Evolutionary conservation across 768 basidiomycete genomes (phyloP), one percentile per base, ranked within the genome.

Genomic region (Cytidiella melzeri): DNA sequence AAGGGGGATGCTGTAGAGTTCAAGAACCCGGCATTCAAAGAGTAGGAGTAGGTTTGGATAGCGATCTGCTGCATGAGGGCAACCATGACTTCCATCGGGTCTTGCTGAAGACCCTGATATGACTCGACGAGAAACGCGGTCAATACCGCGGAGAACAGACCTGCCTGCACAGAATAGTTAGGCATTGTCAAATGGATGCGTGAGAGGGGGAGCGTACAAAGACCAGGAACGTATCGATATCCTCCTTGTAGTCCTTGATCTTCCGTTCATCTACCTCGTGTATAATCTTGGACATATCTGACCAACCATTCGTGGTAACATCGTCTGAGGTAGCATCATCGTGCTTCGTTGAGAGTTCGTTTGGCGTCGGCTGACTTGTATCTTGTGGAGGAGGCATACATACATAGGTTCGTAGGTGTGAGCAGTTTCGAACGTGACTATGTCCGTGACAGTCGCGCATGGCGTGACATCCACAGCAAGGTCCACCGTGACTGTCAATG

Each of bases 61-160:
- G 40, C 26, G 41, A 48, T 48, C 13, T 21, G 39, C 23, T n/a
- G 21, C 9, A 48, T 26, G 18, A 48, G 40, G 5, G 21, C 12
- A 12, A 42, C 24, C 23, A 19, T 42, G 20, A 6, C 7, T 12
- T 21, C 41, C 20, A 41, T 25, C 4, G 47, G 25, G 23, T 42
- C 40, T 15, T 23, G 4, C 40, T 48, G 47, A 7, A 48, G 41
- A 5, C 9, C 20, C 18, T 40, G 10, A 18, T 15, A 18, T 9
- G 47, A 41, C 26, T 41, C 20, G 5, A 41, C 21, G 12, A 43
- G 15, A 19, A 48, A 41, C 1, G 47, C 39, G n/a, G 47, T 18
- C 11, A 48, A 27, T 13, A 43, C 47, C 9, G 47, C 47, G 9
- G 47, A 48, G 24, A n/a, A 48, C 15, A 48, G 25, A 48, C 47